Conservation (phyloP, 306 rosid species). For the Rosa multiflora region DNA sequence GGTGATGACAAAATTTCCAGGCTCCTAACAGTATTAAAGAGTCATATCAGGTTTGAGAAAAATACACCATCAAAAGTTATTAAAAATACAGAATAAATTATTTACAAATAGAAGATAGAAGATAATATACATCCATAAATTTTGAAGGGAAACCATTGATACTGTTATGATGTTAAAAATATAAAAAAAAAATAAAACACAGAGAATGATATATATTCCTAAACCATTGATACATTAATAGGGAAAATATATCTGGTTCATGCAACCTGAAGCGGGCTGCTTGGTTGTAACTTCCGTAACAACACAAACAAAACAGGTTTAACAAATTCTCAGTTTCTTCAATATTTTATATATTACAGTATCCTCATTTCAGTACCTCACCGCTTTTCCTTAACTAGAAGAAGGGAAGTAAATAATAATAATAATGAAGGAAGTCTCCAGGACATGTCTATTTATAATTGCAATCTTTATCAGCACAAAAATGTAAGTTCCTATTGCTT, state of each 20-base stretch:
- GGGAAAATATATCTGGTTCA: neutral
- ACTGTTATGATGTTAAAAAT: neutral
- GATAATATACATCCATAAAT: neutral
- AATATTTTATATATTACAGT: neutral
- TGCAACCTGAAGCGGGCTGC: neutral
- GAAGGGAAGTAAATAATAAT: neutral
- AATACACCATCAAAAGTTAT: neutral
- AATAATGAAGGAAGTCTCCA: neutral
- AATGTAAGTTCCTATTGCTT: neutral
- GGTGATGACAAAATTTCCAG: conserved; percentile 96
- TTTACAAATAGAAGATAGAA: neutral
- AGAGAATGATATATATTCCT: neutral
- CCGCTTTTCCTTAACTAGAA: neutral
- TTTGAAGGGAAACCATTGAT: neutral
- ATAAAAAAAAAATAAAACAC: neutral
- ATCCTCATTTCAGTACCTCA: neutral
- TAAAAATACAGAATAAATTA: neutral
- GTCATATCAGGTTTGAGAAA: conserved; percentile 17
- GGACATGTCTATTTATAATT: neutral
- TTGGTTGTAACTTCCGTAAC: neutral
- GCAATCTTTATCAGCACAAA: neutral
- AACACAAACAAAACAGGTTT: neutral
- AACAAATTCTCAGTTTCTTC: conserved; percentile 4
- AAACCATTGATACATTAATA: too few species aligned
- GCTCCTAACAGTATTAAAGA: conserved; percentile 63